Evolutionary conservation across 1,284 basidiomycete genomes (phyloP).

Genomic region (Marasmius sp.): DNA sequence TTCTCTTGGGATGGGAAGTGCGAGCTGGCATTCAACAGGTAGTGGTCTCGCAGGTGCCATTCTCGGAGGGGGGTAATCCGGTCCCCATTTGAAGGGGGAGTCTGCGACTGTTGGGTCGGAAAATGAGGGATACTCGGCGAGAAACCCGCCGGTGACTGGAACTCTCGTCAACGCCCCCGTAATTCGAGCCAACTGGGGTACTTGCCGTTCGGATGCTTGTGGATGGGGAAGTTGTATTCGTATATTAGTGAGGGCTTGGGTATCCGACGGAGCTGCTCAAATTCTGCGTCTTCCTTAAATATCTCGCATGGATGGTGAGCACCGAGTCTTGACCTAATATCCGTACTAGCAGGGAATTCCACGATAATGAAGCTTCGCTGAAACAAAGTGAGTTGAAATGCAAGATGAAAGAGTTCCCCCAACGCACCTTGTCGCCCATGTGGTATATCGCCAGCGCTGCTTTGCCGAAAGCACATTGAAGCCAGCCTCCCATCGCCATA

Average conservation of each 20-base stretch:
- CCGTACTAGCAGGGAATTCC: neutral
- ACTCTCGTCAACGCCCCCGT: neutral
- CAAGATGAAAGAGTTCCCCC: neutral
- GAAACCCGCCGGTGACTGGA: neutral
- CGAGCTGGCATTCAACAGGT: neutral
- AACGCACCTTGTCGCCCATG: neutral
- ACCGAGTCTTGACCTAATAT: constrained; percentile 1
- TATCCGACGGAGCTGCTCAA: neutral
- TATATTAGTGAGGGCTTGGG: constrained; percentile 3
- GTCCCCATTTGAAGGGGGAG: neutral
- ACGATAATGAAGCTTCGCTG: constrained; percentile 5
- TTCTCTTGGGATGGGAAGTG: neutral
- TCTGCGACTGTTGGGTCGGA: neutral
- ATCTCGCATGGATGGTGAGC: constrained; percentile 8
- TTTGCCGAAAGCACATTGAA: constrained; percentile 1
- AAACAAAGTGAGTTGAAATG: neutral
- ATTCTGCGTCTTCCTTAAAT: neutral
- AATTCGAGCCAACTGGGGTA: neutral
- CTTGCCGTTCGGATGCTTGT: constrained; percentile 3
- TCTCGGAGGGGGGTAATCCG: constrained; percentile 4
- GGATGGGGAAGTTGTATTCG: constrained; percentile 4
- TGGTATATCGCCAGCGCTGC: neutral
- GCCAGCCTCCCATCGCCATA: constrained; percentile 3
- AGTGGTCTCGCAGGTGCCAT: neutral
- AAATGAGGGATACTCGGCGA: neutral